These are phyloP conservation scores for Ceratobasidium sp. DNA, from an alignment of 1,284 basidiomycete genomes.

Conservation along the genomic window DNA sequence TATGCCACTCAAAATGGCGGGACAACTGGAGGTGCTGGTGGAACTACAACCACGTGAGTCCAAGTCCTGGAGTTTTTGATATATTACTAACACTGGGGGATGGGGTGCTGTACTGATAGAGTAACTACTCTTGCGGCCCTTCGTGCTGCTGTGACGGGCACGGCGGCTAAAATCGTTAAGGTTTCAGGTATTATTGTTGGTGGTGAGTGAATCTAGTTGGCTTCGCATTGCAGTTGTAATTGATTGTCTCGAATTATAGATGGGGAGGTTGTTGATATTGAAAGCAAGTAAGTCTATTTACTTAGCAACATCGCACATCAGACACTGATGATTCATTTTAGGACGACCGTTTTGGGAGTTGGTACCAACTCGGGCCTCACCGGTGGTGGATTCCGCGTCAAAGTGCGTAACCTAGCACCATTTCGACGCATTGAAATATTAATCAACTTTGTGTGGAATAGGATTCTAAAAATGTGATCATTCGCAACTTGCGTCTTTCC, in stretches of 20 bases:
- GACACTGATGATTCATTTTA: background rate
- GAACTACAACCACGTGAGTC: constrained; percentile 34
- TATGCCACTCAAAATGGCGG: constrained; percentile 41
- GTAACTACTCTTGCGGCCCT: constrained; percentile 42
- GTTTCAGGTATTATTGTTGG: constrained; percentile 25
- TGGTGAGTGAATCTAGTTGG: background rate
- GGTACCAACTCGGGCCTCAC: constrained; percentile 27
- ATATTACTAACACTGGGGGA: too few species aligned
- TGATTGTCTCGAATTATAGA: background rate
- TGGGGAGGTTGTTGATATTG: constrained; percentile 39
- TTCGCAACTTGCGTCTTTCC: constrained; percentile 50
- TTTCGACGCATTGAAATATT: background rate
- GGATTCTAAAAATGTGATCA: constrained; percentile 44
- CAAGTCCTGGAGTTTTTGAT: too few species aligned
- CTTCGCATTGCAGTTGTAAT: too few species aligned
- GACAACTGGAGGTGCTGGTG: constrained; percentile 42
- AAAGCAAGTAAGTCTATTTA: constrained; percentile 16
- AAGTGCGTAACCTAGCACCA: background rate
- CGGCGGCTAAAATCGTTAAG: constrained; percentile 38
- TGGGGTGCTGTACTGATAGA: constrained; percentile 6
- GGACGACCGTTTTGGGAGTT: constrained; percentile 4
- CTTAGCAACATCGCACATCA: background rate
- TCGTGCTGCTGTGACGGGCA: constrained; percentile 35
- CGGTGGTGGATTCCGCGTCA: constrained; percentile 42
- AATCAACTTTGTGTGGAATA: background rate